Percentiles rank a stretch among this genome's conserved stretches.
Evolutionary conservation across 805 yeast genomes (phyloP).

Genomic region (Torulaspora quercuum): DNA sequence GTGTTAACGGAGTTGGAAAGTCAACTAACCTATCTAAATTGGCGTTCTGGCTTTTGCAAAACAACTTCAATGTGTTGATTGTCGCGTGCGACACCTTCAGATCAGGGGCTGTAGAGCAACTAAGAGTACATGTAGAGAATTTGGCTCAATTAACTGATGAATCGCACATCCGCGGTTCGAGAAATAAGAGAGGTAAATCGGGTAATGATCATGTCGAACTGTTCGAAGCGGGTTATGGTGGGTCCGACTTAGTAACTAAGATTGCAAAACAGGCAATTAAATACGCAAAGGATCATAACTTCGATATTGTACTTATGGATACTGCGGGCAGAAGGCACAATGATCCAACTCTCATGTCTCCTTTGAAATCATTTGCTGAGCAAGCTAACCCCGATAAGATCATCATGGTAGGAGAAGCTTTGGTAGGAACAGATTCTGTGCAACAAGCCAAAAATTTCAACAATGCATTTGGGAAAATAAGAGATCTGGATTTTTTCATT

Average conservation of each 20-base stretch:
- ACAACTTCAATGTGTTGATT: conserved; percentile 77
- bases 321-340: conserved; percentile 98
- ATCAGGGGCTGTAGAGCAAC: conserved; percentile 98
- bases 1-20: conserved; percentile 97
- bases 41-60: conserved; percentile 93
- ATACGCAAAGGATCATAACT: conserved; percentile 63
- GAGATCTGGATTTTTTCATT: conserved; percentile 84
- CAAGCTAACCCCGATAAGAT: conserved; percentile 95
- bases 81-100: conserved; percentile 98
- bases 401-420: conserved; percentile 97
- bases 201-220: conserved; percentile 56
- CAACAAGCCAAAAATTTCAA: conserved; percentile 92
- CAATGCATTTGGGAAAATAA: conserved; percentile 80
- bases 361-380: conserved; percentile 88
- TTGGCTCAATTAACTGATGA: conserved; percentile 61
- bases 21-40: conserved; percentile 91
- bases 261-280: conserved; percentile 90
- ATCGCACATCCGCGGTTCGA: conserved; percentile 37
- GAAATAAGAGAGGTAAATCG: conserved; percentile 37
- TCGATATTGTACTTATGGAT: conserved; percentile 87
- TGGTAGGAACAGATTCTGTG: conserved; percentile 96
- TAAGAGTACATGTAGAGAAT: conserved; percentile 88
- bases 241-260: conserved; percentile 88
- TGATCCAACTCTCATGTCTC: conserved; percentile 92
- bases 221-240: conserved; percentile 94